A percentile compares a stretch with the other conserved stretches of the same genome.
Conservation (phyloP, 2,329 filamentous ascomycete species). For the Colletotrichum euphorbiae region DNA sequence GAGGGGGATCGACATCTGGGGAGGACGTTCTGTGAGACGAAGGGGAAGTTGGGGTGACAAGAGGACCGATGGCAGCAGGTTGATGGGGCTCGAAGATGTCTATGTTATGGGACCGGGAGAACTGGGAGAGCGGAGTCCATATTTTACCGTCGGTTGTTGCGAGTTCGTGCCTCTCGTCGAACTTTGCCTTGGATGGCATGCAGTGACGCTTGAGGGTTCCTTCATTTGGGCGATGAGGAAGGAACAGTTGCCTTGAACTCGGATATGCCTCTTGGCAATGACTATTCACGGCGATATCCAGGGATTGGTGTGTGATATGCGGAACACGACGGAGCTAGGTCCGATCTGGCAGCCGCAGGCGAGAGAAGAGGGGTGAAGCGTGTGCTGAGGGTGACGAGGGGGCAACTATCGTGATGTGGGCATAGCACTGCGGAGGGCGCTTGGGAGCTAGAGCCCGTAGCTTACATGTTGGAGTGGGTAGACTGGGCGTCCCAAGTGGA, state of each 20-base stretch:
- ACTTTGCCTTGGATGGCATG: not conserved
- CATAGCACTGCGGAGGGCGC: slow-evolving; percentile 7
- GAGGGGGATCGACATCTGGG: too few species aligned
- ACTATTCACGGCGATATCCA: not conserved
- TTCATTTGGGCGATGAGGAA: slow-evolving; percentile 32
- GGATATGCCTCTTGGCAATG: slow-evolving; percentile 9
- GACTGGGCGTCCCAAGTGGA: slow-evolving; percentile 5
- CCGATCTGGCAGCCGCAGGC: slow-evolving; percentile 27
- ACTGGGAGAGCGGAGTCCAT: slow-evolving; percentile 14
- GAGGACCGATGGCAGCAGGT: not conserved
- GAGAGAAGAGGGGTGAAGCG: slow-evolving; percentile 1
- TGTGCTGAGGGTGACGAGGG: not conserved
- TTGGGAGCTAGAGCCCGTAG: slow-evolving; percentile 13
- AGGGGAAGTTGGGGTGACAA: not conserved
- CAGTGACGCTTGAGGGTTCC: not conserved
- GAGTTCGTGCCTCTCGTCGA: not conserved
- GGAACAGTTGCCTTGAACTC: slow-evolving; percentile 21
- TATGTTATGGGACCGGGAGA: slow-evolving; percentile 2
- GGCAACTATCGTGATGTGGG: not conserved
- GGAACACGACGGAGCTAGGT: slow-evolving; percentile 24
- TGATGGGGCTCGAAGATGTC: not conserved
- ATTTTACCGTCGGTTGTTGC: slow-evolving; percentile 21
- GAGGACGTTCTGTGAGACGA: too few species aligned
- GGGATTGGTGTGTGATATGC: too few species aligned
- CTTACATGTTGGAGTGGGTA: slow-evolving; percentile 16